These are phyloP conservation scores for Kregervanrija pseudodelftensis DNA, from an alignment of 805 yeast genomes.

Conservation along the genomic window DNA sequence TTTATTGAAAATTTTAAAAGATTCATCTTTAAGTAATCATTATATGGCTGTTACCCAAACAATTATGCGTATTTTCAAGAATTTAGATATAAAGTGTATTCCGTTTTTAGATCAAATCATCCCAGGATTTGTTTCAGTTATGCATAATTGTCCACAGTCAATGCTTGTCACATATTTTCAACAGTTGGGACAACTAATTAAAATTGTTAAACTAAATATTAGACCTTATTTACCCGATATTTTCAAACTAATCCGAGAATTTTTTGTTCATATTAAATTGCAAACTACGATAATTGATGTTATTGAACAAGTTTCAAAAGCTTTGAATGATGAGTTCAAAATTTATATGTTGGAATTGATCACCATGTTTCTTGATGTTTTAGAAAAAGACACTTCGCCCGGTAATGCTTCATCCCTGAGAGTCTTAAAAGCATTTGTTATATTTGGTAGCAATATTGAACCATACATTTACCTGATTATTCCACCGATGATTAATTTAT, in stretches of 20 bases:
- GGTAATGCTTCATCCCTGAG: constrained; percentile 58
- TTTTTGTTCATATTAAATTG: constrained; percentile 52
- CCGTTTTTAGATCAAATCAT: constrained; percentile 82
- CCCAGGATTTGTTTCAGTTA: constrained; percentile 79
- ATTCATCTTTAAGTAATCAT: constrained; percentile 75
- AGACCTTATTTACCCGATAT: constrained; percentile 75
- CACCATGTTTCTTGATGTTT: constrained; percentile 65
- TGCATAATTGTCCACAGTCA: constrained; percentile 72
- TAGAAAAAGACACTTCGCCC: constrained; percentile 64
- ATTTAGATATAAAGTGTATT: constrained; percentile 82
- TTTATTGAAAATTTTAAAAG: constrained; percentile 75
- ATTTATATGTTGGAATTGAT: constrained; percentile 71
- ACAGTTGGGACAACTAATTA: constrained; percentile 71
- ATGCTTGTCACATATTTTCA: constrained; percentile 85
- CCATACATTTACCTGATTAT: constrained; percentile 81
- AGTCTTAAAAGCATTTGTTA: constrained; percentile 75
- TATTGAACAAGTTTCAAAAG: constrained; percentile 76
- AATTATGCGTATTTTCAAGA: constrained; percentile 82
- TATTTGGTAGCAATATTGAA: constrained; percentile 81
- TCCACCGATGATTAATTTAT: constrained; percentile 77
- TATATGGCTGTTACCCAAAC: constrained; percentile 94
- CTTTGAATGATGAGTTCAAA: constrained; percentile 90
- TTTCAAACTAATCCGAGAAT: constrained; percentile 68
- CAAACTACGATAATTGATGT: constrained; percentile 76
- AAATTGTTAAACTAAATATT: constrained; percentile 84